Base-by-base conservation (phyloP, 768 basidiomycete genomes). In the Gymnopilus dilepis region DNA sequence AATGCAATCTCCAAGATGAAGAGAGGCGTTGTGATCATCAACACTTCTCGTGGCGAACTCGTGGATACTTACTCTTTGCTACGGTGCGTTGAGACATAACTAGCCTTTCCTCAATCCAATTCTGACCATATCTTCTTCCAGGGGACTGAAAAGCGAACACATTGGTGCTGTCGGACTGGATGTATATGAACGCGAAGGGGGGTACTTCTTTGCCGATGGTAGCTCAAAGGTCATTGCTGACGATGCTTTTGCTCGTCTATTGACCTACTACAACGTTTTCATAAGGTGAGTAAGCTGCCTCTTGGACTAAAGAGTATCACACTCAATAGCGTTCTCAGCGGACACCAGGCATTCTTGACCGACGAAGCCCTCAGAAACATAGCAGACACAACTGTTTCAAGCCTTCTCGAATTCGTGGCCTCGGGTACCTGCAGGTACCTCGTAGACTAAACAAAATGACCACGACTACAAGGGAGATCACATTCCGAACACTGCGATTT, bases 241-340 rank as follows among this genome's bases (percentile, higher is more conserved):
- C 52, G 80, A 81, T 57, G 73, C 70, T 19, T 80, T 81, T 59
- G 77, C 77, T 19, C 75, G 80, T 21, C 69, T 81, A 21, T 64
- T 81, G 15, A 76, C 78, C 0, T 81, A 80, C 65, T 78, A 80
- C 67, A 81, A 80, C 59, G 80, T 81, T 28, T 80, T 78, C 59
- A 74, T 81, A 75, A 81, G 74, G 34, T 37, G 15, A 37, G 34
- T 15, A 37, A 9, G 11, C 15, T 3, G 34, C 15, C 34, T 37
- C 34, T 11, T 11, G 15, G 11, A 37, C 34, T 37, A 37, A 11
- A 37, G 34, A 37, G n/a, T 37, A 15, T 37, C 15, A 22, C 24
- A 13, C 45, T 52, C 13, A 40, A 15, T 31, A n/a, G 31, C 11
- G 0, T 12, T 34, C 40, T 31, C 53, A 81, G 80, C 26, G 80